Percentiles rank a stretch among this genome's conserved stretches.
phyloP scores from a whole-genome alignment of 805 yeast genomes.

The Saturnispora sanitii region DNA sequence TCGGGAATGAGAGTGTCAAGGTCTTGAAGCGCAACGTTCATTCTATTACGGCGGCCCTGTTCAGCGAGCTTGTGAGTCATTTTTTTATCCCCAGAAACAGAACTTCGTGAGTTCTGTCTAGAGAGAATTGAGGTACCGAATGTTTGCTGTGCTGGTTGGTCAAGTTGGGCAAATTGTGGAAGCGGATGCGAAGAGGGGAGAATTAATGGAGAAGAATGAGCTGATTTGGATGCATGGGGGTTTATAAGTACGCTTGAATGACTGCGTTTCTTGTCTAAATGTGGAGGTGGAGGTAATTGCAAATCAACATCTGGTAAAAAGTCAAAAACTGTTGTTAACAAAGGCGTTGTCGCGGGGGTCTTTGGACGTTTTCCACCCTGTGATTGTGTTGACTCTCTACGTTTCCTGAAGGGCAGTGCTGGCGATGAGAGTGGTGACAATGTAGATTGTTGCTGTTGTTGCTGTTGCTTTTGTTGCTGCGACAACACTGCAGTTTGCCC shows the following conservation, averaged over 20 bases:
- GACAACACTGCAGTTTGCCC: constrained; percentile 30
- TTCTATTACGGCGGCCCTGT: constrained; percentile 89
- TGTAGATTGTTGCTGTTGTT: constrained; percentile 15
- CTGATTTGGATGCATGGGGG: constrained; percentile 24
- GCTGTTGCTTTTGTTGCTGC: background rate
- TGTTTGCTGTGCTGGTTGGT: background rate
- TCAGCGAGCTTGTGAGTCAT: constrained; percentile 86
- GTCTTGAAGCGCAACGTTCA: constrained; percentile 79
- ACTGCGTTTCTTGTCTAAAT: constrained; percentile 15
- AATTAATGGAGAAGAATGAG: constrained; percentile 30
- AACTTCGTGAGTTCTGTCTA: constrained; percentile 1
- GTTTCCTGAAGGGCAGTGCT: constrained; percentile 40
- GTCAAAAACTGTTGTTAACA: constrained; percentile 7
- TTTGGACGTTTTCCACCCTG: constrained; percentile 6
- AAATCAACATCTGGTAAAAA: constrained; percentile 1
- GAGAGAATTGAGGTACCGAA: constrained; percentile 11
- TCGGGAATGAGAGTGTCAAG: constrained; percentile 61
- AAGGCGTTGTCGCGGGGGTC: constrained; percentile 13
- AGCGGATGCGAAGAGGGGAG: constrained; percentile 22
- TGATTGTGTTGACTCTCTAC: constrained; percentile 8
- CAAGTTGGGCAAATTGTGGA: background rate
- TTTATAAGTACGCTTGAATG: constrained; percentile 24
- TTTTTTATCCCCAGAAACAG: constrained; percentile 35
- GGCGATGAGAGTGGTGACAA: constrained; percentile 57
- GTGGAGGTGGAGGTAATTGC: constrained; percentile 13